Base-by-base conservation (phyloP, 352 stramenopile species). In the Phytopythium boreale region DNA sequence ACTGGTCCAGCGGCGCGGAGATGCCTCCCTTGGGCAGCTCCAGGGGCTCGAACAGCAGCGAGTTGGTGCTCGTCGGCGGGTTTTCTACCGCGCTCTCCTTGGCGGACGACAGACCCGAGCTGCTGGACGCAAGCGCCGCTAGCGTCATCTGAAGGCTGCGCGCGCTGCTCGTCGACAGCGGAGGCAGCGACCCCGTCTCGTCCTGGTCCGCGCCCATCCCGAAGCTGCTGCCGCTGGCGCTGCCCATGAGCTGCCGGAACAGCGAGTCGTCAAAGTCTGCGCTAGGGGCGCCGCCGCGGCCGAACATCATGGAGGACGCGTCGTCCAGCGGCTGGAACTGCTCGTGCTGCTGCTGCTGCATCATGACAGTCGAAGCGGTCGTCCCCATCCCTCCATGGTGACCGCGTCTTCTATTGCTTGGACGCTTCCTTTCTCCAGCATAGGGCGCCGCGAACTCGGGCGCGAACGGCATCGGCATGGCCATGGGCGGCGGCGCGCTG, bases 231-330 rank as follows among this genome's bases (percentile, higher is more conserved):
- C 37, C 43, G 41, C 10, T 10, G 20, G 0, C 27, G 56, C 19
- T 19, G 41, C 14, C 27, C 4, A 89, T 64, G 41, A 88, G 68
- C 37, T 85, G 74, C 0, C 60, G 69, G 50, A 89, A 74, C 52
- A 77, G 69, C 36, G 80, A 75, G 58, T 85, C 77, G 43, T 87
- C 80, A n/a, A 73, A 63, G 0, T 63, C 52, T 0, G 59, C 47
- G 53, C 57, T 39, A 6, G 37, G 17, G 2, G 37, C 55, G 11
- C 12, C 19, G 14, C 58, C 34, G 46, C 34, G 41, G 17, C 41
- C 41, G 39, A 72, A 22, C 2, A 78, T 59, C 0, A 72, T 69
- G 39, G 39, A 1, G 15, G 43, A 26, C 44, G 47, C 36, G 70
- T 70, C 49, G 71, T 72, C 5, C 73, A 59, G 36, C 68, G 27